phyloP scores from a whole-genome alignment of 176 grass and related monocot species.

The Dactylis glomerata region DNA sequence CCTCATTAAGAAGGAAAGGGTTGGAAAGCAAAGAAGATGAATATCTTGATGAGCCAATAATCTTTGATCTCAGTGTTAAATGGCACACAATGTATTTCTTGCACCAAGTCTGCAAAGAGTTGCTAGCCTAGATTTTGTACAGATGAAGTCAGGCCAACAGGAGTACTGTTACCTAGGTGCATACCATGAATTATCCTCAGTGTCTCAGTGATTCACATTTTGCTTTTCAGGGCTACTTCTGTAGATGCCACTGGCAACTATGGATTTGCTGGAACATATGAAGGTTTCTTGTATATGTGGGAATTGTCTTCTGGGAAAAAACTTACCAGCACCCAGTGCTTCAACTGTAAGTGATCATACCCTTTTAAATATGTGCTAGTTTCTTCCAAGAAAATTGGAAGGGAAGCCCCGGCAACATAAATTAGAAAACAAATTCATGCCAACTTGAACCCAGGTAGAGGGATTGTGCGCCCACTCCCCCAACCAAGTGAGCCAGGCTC shows the following conservation, averaged over 20 bases:
- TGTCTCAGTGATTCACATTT: slow-evolving; percentile 13
- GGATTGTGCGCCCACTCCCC: neutral
- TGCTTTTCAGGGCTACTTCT: slow-evolving; percentile 62
- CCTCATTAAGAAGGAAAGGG: slow-evolving; percentile 8
- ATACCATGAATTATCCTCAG: slow-evolving; percentile 13
- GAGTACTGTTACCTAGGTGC: neutral
- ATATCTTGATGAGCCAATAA: neutral
- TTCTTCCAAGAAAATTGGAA: neutral
- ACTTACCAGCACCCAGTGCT: slow-evolving; percentile 39
- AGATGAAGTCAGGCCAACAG: neutral
- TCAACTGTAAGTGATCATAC: slow-evolving; percentile 56
- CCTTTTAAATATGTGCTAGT: slow-evolving; percentile 2
- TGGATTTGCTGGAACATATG: slow-evolving; percentile 75
- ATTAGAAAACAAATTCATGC: neutral
- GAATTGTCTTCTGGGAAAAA: slow-evolving; percentile 73
- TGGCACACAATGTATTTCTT: neutral
- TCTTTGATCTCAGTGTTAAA: neutral
- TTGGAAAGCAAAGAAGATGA: slow-evolving; percentile 5
- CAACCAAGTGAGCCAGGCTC: neutral
- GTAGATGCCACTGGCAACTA: slow-evolving; percentile 52
- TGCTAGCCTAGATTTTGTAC: neutral
- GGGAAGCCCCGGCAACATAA: neutral
- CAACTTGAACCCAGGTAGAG: neutral
- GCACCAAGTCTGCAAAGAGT: too few relatives aligned
- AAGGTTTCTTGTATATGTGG: slow-evolving; percentile 70